These are phyloP conservation scores for Royoungia palumana DNA, from an alignment of 768 basidiomycete genomes.

Conservation along the genomic window DNA sequence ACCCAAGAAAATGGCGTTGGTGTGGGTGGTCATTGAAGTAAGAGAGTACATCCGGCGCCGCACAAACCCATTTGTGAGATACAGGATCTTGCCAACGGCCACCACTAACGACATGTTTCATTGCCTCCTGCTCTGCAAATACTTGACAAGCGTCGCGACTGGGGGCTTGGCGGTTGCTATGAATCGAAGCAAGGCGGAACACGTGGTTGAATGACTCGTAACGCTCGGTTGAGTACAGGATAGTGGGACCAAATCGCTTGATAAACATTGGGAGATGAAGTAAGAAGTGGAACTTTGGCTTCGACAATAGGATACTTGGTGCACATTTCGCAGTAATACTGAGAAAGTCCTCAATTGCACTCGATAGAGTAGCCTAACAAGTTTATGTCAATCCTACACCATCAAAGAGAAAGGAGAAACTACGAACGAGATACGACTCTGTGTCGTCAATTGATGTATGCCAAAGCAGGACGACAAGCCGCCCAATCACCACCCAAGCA, in stretches of 20 bases:
- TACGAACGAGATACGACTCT: constrained; percentile 33
- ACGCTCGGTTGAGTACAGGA: constrained; percentile 28
- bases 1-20: constrained; percentile 3
- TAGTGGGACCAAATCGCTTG: constrained; percentile 25
- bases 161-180: constrained; percentile 33
- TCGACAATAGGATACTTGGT: constrained; percentile 25
- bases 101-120: constrained; percentile 16
- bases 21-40: constrained; percentile 6
- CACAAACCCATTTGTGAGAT: neutral
- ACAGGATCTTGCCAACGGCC: constrained; percentile 12
- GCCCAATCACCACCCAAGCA: constrained; percentile 32
- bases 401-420: neutral
- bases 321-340: constrained; percentile 19
- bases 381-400: too few species aligned
- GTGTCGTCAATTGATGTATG: constrained; percentile 36
- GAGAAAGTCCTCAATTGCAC: constrained; percentile 25
- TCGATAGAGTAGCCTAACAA: constrained; percentile 5
- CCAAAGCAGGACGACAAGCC: constrained; percentile 40
- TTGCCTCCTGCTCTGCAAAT: constrained; percentile 6
- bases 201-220: constrained; percentile 31
- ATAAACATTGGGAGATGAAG: constrained; percentile 28
- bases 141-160: constrained; percentile 19
- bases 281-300: constrained; percentile 33
- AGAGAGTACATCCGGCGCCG: neutral
- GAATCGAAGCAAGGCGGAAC: constrained; percentile 21